Base-by-base conservation (phyloP, 208 protist genomes). In the Spongospora subterranea region DNA sequence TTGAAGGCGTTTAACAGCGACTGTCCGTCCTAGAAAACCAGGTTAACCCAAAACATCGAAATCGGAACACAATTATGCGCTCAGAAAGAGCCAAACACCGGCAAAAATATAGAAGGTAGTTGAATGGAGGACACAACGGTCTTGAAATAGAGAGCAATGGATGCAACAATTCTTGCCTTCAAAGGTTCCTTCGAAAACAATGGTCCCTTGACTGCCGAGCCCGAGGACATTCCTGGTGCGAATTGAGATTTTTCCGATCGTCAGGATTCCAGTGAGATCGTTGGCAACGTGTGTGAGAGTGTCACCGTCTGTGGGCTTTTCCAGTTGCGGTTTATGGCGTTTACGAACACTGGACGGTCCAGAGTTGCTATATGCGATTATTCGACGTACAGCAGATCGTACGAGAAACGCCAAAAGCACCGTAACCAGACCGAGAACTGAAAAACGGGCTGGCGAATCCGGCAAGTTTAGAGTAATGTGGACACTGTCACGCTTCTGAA, bases 161-260 rank as follows among this genome's bases (percentile, higher is more conserved):
- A 35, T 89, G 77, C 90, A 53, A 20, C 46, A 53, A 39, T 94
- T 39, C 53, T 94, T 77, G 6, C 90, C 92, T 11, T 94, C 93
- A 77, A 93, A 94, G 35, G 46, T 35, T 0, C 94, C 94, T 20
- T 88, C 89, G 64, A 82, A 94, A 32, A 95, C 94, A 0, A 94
- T 43, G 41, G 94, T 95, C n/a, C 94, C 94, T 0, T 92, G 77
- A 54, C 90, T 89, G 24, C 94, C 94, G 54, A 88, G n/a, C 32
- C 94, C 94, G 50, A 93, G 76, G 41, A 93, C 90, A 1, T 89
- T 60, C n/a, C 64, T n/a, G 11, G 64, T 91, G 6, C 90, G 11
- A n/a, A 91, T 35, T 17, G n/a, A 54, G 76, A 76, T 91, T 45
- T 91, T 91, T 38, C 88, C 43, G 39, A 66, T 65, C n/a, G 50